These are phyloP conservation scores for Lentinula aciculospora DNA, from an alignment of 768 basidiomycete species.

Conservation along the genomic window DNA sequence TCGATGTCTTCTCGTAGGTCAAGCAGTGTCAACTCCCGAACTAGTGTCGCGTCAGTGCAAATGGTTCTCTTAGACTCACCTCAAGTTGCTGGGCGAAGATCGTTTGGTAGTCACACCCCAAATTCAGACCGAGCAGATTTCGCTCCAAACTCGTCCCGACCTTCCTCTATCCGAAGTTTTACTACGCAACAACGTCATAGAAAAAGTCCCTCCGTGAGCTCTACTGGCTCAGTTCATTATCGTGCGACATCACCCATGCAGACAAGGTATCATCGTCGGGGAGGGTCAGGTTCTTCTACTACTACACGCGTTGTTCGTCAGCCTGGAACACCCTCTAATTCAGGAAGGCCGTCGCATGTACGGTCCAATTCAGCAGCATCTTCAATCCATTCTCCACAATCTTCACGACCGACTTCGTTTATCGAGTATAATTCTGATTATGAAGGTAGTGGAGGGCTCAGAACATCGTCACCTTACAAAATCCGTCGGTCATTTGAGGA, in stretches of 20 bases:
- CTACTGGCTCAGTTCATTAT: constrained; percentile 59
- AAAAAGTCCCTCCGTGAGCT: constrained; percentile 75
- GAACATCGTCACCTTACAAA: constrained; percentile 62
- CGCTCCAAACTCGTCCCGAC: constrained; percentile 54
- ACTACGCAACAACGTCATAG: constrained; percentile 58
- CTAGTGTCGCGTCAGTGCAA: constrained; percentile 45
- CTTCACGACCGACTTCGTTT: constrained; percentile 73
- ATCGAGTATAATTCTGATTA: constrained; percentile 64
- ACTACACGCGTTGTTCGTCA: constrained; percentile 79
- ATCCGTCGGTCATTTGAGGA: constrained; percentile 7
- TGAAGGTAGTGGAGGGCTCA: constrained; percentile 39
- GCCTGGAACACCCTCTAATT: constrained; percentile 2
- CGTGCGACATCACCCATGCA: constrained; percentile 78
- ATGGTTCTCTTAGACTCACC: constrained; percentile 56
- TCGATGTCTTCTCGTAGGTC: constrained; percentile 81
- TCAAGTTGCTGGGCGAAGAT: constrained; percentile 55
- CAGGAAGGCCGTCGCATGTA: constrained; percentile 43
- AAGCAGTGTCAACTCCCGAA: constrained; percentile 86
- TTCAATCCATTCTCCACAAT: constrained; percentile 69
- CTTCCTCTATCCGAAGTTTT: constrained; percentile 83
- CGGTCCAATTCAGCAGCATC: constrained; percentile 76
- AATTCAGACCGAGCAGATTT: constrained; percentile 73
- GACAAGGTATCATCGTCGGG: constrained; percentile 68
- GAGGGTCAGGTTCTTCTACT: constrained; percentile 77
- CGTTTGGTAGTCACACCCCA: constrained; percentile 78